These are phyloP conservation scores for Nemania sp. DNA, from an alignment of 2,329 filamentous ascomycete species.

Conservation along the genomic window DNA sequence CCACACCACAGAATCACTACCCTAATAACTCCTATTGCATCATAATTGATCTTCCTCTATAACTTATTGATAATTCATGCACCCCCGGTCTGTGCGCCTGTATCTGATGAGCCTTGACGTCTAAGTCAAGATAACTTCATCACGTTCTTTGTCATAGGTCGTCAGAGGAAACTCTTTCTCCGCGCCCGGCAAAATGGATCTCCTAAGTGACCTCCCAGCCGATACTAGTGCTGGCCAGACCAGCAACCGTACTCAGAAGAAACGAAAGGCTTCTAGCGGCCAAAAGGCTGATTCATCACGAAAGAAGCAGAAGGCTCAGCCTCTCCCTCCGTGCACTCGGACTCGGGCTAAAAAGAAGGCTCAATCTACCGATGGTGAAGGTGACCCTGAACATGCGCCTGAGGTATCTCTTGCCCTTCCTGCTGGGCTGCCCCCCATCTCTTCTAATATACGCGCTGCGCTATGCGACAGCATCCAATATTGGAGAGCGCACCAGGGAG, in stretches of 20 bases:
- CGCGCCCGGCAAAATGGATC: slow-evolving; percentile 10
- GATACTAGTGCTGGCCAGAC: neutral
- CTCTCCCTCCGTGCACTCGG: neutral
- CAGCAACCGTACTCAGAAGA: slow-evolving; percentile 11
- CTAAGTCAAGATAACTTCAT: neutral
- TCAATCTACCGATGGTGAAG: neutral
- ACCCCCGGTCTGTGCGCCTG: neutral
- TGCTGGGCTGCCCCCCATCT: slow-evolving; percentile 60
- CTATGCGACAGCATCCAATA: slow-evolving; percentile 74
- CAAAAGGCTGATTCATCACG: neutral
- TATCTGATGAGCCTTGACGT: neutral
- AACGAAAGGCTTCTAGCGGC: slow-evolving; percentile 17
- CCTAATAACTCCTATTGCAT: no score
- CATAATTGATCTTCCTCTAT: no score
- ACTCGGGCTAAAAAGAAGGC: neutral
- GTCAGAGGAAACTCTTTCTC: neutral
- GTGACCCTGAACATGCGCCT: neutral
- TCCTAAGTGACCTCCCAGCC: neutral
- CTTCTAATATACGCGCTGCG: slow-evolving; percentile 68
- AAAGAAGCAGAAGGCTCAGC: slow-evolving; percentile 12
- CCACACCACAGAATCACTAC: no score
- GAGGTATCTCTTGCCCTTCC: slow-evolving; percentile 12
- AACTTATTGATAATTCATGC: no score
- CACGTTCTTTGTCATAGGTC: neutral
- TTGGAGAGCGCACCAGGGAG: slow-evolving; percentile 71